These are phyloP conservation scores for Aspergillus texensis DNA, from an alignment of 2,329 filamentous ascomycete species.

Conservation along the genomic window DNA sequence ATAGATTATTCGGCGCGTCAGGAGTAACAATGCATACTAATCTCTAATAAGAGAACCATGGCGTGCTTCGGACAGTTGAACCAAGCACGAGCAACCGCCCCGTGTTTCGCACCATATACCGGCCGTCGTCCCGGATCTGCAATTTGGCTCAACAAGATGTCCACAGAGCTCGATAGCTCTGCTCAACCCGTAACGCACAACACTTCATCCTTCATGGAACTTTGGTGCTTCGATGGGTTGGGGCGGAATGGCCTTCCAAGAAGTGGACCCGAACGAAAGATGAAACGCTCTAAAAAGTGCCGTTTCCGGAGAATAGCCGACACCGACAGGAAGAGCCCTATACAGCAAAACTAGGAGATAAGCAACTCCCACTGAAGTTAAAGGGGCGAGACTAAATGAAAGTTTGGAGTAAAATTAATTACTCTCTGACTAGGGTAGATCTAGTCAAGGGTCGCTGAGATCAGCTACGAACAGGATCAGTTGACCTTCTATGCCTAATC, in stretches of 20 bases:
- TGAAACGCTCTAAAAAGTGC: constrained; percentile 9
- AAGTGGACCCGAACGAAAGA: neutral
- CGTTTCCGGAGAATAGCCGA: constrained; percentile 3
- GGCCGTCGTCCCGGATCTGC: neutral
- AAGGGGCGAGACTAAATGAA: neutral
- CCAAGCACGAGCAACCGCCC: neutral
- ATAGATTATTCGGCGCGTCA: neutral
- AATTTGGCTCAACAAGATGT: neutral
- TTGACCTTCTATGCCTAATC: neutral
- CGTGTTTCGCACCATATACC: neutral
- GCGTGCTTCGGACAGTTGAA: neutral
- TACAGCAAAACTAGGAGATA: neutral
- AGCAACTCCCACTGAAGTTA: neutral
- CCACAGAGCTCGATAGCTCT: neutral
- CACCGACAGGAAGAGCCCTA: neutral
- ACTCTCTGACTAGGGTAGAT: neutral
- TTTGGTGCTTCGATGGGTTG: neutral
- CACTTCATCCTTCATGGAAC: neutral
- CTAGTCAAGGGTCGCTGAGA: neutral
- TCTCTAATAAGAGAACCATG: neutral
- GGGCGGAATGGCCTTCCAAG: neutral
- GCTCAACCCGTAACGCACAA: neutral
- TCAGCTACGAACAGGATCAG: neutral
- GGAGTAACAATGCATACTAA: too few relatives aligned
- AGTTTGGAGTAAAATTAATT: neutral